Evolutionary conservation across 1,139 yeast species (phyloP).

Genomic region (Hyphopichia fennica): DNA sequence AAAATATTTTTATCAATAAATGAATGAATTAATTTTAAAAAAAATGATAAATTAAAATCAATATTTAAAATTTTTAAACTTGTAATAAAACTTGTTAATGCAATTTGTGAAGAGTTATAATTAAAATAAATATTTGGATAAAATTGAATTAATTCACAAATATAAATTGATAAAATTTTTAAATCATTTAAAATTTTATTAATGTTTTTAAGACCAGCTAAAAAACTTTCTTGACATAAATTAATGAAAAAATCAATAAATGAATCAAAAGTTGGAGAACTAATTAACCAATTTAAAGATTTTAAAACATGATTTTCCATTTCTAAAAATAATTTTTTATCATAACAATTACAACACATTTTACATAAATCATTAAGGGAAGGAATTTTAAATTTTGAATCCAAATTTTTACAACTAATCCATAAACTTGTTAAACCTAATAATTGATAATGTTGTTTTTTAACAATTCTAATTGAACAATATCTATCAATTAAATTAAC

Average conservation of each 20-base stretch:
- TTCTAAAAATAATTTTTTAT: conserved; percentile 58
- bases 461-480: conserved; percentile 49
- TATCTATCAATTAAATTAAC: conserved; percentile 56
- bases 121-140: conserved; percentile 58
- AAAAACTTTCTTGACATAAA: conserved; percentile 6
- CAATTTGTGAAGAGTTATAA: conserved; percentile 55
- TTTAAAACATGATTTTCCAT: conserved; percentile 69
- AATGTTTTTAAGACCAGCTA: conserved; percentile 23
- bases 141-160: conserved; percentile 67
- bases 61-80: conserved; percentile 25
- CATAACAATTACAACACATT: conserved; percentile 64
- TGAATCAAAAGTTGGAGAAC: conserved; percentile 59
- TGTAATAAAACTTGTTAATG: conserved; percentile 49
- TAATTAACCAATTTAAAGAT: conserved; percentile 56
- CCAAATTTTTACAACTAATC: conserved; percentile 73
- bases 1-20: conserved; percentile 20
- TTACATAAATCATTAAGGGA: conserved; percentile 53
- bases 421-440: conserved; percentile 71
- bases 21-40: conserved; percentile 15
- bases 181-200: conserved; percentile 41
- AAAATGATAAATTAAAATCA: conserved; percentile 13
- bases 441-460: conserved; percentile 61
- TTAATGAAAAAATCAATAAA: conserved; percentile 57
- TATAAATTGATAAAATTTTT: conserved; percentile 55
- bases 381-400: conserved; percentile 66